Base-by-base conservation (phyloP, 2,329 filamentous ascomycete genomes). In the Pseudocercospora musae region DNA sequence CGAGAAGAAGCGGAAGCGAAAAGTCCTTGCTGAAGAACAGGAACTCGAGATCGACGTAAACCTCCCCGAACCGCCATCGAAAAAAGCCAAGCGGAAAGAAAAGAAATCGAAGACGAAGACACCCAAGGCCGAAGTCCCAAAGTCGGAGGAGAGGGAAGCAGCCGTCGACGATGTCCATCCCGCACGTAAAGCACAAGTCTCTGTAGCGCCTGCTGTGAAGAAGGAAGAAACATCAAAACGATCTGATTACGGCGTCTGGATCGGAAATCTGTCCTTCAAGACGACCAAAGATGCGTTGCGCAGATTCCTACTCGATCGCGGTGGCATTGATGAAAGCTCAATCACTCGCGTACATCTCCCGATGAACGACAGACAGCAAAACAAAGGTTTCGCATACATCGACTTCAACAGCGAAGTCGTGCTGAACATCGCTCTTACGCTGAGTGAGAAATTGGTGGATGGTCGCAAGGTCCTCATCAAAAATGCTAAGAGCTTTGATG, bases 301-400 rank as follows among this genome's bases (percentile, higher is more conserved):
- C 71, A 85, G 84, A 64, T 98, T 96, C 84, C 80, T 99, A n/a
- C 84, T 89, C 33, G 84, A 87, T 40, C 86, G 87, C 73, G 87
- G 87, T 6, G 72, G 75, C 18, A 81, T 85, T 62, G 72, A 74
- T 10, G 83, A 87, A 59, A 84, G 87, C 54, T 85, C 87, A 65
- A 95, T 99, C 68, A 96, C 92, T 1, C 85, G 95, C 63, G 81
- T 98, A 57, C 89, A 97, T 76, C 80, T 97, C 73, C 93, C 93
- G 0, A 84, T 79, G 67, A 81, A 79, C 67, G 77, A 77, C 33
- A 85, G 82, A 70, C 78, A 83, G 21, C 81, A 88, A 70, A 99
- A 98, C 80, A 94, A 90, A 78, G 96, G 95, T 15, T 99, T 97
- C 74, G 95, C 95, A 59, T 99, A 99, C 74, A 87, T 99, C 67